Percentiles rank a stretch among this genome's conserved stretches.
These are phyloP conservation scores for Trametes punicea DNA, from an alignment of 768 basidiomycete genomes.

Conservation along the genomic window DNA sequence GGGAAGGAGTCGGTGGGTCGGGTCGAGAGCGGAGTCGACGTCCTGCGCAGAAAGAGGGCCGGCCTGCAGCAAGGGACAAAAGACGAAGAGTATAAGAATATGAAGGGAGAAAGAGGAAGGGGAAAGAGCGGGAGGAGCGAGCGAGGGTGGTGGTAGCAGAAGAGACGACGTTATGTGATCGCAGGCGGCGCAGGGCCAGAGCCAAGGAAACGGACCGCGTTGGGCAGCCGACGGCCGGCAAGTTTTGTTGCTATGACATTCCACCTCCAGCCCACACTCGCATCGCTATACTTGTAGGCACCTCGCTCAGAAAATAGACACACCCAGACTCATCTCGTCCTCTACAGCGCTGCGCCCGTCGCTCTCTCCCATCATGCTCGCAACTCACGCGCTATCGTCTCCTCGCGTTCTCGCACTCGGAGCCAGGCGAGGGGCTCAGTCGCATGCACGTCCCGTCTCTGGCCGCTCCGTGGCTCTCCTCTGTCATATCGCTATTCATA, in stretches of 20 bases:
- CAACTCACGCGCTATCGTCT: background rate
- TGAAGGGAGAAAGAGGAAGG: conserved; percentile 15
- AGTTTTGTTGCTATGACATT: conserved; percentile 26
- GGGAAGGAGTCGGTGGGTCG: background rate
- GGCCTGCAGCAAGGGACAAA: conserved; percentile 39
- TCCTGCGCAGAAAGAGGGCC: conserved; percentile 39
- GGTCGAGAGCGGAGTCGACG: conserved; percentile 22
- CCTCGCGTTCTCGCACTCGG: background rate
- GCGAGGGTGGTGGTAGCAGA: conserved; percentile 12
- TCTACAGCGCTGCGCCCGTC: background rate
- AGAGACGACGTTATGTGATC: conserved; percentile 22
- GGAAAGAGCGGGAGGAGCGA: conserved; percentile 7
- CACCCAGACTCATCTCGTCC: background rate
- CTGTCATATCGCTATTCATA: background rate
- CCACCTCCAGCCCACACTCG: background rate
- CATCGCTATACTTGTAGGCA: background rate
- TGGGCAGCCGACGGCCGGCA: conserved; percentile 2
- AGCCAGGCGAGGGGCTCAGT: background rate
- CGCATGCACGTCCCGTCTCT: background rate
- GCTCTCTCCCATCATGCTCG: background rate
- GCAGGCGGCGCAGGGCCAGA: background rate
- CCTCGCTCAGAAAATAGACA: background rate
- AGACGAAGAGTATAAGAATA: conserved; percentile 8
- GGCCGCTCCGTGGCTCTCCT: background rate
- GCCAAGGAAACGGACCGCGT: background rate